Evolutionary conservation across 805 yeast genomes (phyloP).

Genomic region (Saccharomycopsis schoenii): DNA sequence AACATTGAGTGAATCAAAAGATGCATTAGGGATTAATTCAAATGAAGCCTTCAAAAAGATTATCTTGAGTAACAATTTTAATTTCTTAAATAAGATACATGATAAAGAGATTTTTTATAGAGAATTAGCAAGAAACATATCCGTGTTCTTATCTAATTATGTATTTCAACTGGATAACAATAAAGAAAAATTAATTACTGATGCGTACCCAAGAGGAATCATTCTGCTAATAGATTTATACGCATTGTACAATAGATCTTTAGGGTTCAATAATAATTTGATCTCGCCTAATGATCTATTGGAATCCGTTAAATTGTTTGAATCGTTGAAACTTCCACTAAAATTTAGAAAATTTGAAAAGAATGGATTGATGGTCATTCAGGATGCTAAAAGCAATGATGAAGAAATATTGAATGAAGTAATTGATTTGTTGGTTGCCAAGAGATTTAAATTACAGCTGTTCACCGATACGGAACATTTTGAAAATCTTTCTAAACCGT

Average conservation of each 20-base stretch:
- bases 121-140: conserved; percentile 17
- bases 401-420: conserved; percentile 30
- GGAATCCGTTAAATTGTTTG: conserved; percentile 51
- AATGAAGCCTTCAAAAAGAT: conserved; percentile 15
- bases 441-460: conserved; percentile 23
- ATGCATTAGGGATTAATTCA: conserved; percentile 23
- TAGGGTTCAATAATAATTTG: conserved; percentile 56
- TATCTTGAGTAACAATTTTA: conserved; percentile 17
- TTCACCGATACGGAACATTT: conserved; percentile 25
- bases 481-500: conserved; percentile 13
- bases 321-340: conserved; percentile 48
- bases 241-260: conserved; percentile 52
- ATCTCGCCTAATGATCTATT: conserved; percentile 61
- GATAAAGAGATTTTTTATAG: conserved; percentile 13
- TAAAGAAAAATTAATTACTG: background rate
- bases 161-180: conserved; percentile 10
- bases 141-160: conserved; percentile 9
- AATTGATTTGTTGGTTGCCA: conserved; percentile 25
- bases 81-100: conserved; percentile 17
- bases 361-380: conserved; percentile 32
- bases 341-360: conserved; percentile 30
- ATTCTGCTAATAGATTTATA: conserved; percentile 54
- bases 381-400: conserved; percentile 27
- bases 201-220: conserved; percentile 41
- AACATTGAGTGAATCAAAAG: conserved; percentile 26